phyloP scores from a whole-genome alignment of 108 stramenopile genomes.

The Stephanodiscus minutulus region DNA sequence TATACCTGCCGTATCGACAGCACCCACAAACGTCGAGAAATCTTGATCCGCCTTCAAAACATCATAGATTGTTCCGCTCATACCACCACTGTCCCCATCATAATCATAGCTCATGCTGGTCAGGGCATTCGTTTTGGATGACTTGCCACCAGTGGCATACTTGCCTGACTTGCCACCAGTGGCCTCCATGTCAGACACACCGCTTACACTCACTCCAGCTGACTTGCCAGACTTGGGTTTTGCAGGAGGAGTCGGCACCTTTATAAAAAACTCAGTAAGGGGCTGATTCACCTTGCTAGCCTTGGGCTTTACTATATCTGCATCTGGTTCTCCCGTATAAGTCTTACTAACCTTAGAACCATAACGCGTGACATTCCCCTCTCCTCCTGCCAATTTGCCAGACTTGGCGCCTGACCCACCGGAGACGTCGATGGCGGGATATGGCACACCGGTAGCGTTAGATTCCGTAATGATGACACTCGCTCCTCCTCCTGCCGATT shows the following conservation, averaged over 20 bases:
- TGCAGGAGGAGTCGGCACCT: background rate
- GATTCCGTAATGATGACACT: background rate
- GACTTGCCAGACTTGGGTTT: background rate
- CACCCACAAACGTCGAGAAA: slow-evolving; percentile 4
- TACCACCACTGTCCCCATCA: background rate
- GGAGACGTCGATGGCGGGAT: background rate
- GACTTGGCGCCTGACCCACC: background rate
- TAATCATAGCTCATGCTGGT: slow-evolving; percentile 1
- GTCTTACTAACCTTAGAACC: background rate
- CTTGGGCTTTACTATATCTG: background rate
- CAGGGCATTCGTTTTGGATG: background rate
- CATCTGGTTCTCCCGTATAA: background rate
- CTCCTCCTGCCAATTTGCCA: background rate
- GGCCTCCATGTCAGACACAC: too few relatives aligned
- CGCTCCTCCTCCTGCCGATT: background rate
- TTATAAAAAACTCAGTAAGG: slow-evolving; percentile 6
- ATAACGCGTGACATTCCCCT: background rate
- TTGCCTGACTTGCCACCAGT: slow-evolving; percentile 8
- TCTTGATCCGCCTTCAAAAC: background rate
- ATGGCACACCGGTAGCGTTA: too few relatives aligned
- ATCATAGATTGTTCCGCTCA: slow-evolving; percentile 1
- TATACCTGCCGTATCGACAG: slow-evolving; percentile 4
- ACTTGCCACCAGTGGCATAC: background rate
- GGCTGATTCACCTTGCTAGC: background rate
- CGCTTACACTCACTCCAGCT: background rate